Evolutionary conservation across 441 rosid species (phyloP).

Genomic region (Kokia cookei): DNA sequence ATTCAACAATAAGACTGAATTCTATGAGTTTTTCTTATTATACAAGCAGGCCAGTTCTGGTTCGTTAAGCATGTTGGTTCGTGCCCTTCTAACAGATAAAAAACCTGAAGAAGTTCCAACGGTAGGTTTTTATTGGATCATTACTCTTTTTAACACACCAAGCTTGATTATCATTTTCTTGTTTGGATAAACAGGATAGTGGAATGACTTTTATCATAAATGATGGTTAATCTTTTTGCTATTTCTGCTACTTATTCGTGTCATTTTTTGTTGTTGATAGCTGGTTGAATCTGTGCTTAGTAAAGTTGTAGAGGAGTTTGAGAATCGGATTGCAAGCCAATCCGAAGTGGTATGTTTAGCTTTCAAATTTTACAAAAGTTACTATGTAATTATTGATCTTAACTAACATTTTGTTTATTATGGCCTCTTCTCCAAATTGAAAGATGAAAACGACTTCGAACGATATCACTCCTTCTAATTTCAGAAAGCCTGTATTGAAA

Average conservation of each 20-base stretch:
- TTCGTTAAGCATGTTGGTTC: constrained; percentile 66
- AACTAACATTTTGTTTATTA: not conserved
- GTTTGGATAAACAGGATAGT: not conserved
- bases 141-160: not conserved
- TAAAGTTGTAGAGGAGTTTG: constrained; percentile 82
- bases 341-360: constrained; percentile 46
- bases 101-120: constrained; percentile 79
- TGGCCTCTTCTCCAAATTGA: constrained; percentile 17
- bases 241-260: constrained; percentile 13
- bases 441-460: constrained; percentile 41
- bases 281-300: constrained; percentile 81
- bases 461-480: constrained; percentile 29
- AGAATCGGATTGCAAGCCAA: constrained; percentile 67
- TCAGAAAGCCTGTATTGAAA: constrained; percentile 38
- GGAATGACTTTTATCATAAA: not conserved
- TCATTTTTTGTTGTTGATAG: constrained; percentile 31
- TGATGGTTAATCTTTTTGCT: not conserved
- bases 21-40: constrained; percentile 1
- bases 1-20: not conserved
- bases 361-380: not conserved
- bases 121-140: constrained; percentile 30
- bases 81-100: constrained; percentile 66
- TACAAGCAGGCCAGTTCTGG: constrained; percentile 41
- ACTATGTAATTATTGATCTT: not conserved
- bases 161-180: not conserved